Base-by-base conservation (phyloP, 768 basidiomycete genomes). In the Mycena leptocephala region DNA sequence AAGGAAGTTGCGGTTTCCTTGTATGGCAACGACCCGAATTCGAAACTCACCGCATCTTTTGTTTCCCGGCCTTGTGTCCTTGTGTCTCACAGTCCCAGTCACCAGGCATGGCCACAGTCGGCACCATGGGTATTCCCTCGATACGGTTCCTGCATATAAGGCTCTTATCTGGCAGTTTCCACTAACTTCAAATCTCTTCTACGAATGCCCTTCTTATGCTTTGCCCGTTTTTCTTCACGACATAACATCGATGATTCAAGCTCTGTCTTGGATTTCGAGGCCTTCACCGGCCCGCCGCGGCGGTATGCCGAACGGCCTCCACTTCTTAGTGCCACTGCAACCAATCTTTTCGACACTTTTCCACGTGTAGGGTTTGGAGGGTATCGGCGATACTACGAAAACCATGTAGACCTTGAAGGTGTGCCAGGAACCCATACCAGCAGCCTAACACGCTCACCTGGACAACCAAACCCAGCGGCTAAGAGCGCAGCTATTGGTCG, bases 291-390 rank as follows among this genome's bases (percentile, higher is more conserved):
- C 33, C 28, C 68, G n/a, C 39, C 69, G 22, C 63, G 73, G 22
- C 55, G n/a, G 32, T 22, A 8, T 24, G 76, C 68, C 9, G 68
- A 72, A 28, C 37, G 55, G 24, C 74, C 77, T 16, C 77, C 77
- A 35, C 77, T 51, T 30, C 70, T 78, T 0, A 56, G 70, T 14
- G 13, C 26, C 3, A 26, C 63, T 18, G 20, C 63, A 9, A 58
- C 74, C 33, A 78, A 75, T 61, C 62, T 78, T 3, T 75, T 76
- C 28, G 77, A 78, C 48, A 70, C 74, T 10, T 78, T 78, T 46
- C 77, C 77, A 14, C 77, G 77, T 10, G 61, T 78, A 4, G 66
- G 64, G 2, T 78, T 46, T 8, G 77, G 77, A 1, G 77, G 77
- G 1, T 78, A 78, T 48, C 66, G 77, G 30, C 66, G 67, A 22